Conservation (phyloP, 495 filamentous ascomycete species). For the Penicillium crystallinum region DNA sequence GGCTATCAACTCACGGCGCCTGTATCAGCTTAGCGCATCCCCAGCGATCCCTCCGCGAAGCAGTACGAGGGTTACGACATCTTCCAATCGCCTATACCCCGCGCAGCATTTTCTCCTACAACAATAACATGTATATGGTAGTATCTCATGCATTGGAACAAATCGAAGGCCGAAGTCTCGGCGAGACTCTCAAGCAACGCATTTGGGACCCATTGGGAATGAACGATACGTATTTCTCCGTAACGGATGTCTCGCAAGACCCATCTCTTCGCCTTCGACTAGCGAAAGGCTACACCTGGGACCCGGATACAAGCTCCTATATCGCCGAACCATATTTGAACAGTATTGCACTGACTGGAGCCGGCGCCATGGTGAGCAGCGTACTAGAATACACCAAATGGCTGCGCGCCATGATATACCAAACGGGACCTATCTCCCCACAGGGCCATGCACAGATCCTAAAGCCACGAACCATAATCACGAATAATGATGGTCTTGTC, state of each 20-base stretch:
- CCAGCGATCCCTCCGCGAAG: conserved; percentile 17
- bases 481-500: background rate
- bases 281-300: conserved; percentile 6
- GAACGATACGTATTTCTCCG: conserved; percentile 42
- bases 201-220: conserved; percentile 48
- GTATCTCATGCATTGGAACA: conserved; percentile 34
- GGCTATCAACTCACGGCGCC: conserved; percentile 40
- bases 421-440: conserved; percentile 7
- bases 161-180: conserved; percentile 32
- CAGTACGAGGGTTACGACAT: conserved; percentile 39
- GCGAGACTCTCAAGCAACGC: conserved; percentile 32
- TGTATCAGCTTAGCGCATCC: conserved; percentile 9
- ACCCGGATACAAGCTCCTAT: background rate
- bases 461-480: conserved; percentile 5
- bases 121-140: conserved; percentile 49
- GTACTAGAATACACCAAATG: conserved; percentile 49
- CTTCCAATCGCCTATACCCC: conserved; percentile 35
- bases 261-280: background rate
- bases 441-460: background rate
- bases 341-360: conserved; percentile 31
- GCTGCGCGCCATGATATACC: conserved; percentile 29
- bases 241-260: conserved; percentile 9
- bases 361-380: conserved; percentile 43
- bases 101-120: conserved; percentile 43
- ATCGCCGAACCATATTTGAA: conserved; percentile 2